Evolutionary conservation across 768 basidiomycete species (phyloP).

Genomic region (Kwoniella mangroviensis): DNA sequence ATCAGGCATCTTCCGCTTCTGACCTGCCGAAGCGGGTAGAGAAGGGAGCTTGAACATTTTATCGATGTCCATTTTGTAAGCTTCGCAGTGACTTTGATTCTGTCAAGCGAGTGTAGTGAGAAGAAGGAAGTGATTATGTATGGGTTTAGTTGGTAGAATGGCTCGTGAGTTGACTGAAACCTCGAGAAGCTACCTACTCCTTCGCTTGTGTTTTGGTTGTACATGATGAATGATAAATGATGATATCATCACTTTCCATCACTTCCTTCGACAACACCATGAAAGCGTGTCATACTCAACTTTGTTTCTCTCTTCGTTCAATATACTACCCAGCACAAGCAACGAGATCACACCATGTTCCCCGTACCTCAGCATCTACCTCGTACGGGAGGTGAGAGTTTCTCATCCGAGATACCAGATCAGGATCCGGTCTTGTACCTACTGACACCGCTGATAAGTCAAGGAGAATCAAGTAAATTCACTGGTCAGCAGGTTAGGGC

Average conservation of each 20-base stretch:
- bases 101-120: no score
- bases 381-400: slow-evolving; percentile 26
- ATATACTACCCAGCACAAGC: not conserved
- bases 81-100: no score
- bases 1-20: slow-evolving; percentile 48
- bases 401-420: slow-evolving; percentile 16
- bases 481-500: slow-evolving; percentile 27
- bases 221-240: slow-evolving; percentile 2
- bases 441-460: slow-evolving; percentile 31
- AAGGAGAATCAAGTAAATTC: slow-evolving; percentile 29
- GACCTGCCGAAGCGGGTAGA: slow-evolving; percentile 40
- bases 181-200: not conserved
- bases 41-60: slow-evolving; percentile 56
- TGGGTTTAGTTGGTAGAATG: not conserved
- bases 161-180: not conserved
- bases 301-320: not conserved
- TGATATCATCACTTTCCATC: slow-evolving; percentile 16
- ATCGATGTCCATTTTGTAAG: slow-evolving; percentile 48
- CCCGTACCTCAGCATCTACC: slow-evolving; percentile 48
- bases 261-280: not conserved
- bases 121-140: no score
- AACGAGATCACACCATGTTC: slow-evolving; percentile 33
- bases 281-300: slow-evolving; percentile 8
- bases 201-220: not conserved
- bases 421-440: slow-evolving; percentile 34